These are phyloP conservation scores for Pseudogymnoascus sp. DNA, from an alignment of 2,329 filamentous ascomycete genomes.

Conservation along the genomic window DNA sequence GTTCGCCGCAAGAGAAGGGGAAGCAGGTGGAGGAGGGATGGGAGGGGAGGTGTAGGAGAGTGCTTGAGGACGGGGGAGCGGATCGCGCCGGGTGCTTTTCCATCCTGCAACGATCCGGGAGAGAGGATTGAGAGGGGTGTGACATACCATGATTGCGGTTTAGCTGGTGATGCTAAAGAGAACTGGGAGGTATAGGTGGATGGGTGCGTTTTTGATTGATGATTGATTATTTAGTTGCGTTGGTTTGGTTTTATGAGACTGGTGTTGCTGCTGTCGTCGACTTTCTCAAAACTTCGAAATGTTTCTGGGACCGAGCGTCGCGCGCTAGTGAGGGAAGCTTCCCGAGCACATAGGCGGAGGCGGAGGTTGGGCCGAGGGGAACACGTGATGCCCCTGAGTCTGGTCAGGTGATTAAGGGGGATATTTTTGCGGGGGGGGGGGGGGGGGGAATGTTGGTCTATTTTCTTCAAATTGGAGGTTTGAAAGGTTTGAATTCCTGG, in stretches of 20 bases:
- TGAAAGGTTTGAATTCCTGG: not conserved
- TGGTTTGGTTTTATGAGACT: not conserved
- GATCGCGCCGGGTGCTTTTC: not conserved
- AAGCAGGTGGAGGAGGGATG: not conserved
- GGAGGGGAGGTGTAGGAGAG: not conserved
- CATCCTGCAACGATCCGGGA: too few species aligned
- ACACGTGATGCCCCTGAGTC: not conserved
- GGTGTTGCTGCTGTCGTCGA: not conserved
- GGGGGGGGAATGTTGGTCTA: too few species aligned
- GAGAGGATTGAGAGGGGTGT: not conserved
- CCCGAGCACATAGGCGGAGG: not conserved
- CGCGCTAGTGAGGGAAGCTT: conserved; percentile 3
- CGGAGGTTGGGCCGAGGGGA: not conserved
- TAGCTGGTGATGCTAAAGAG: not conserved
- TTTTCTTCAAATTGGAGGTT: too few species aligned
- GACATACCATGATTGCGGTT: conserved; percentile 8
- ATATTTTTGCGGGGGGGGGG: not conserved
- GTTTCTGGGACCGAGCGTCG: conserved; percentile 7
- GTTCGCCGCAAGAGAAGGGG: not conserved
- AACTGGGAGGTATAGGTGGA: not conserved
- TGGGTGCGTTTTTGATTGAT: not conserved
- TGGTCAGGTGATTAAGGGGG: not conserved
- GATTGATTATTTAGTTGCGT: not conserved
- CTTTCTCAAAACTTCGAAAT: conserved; percentile 9
- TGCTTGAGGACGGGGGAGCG: not conserved